Percentiles rank a stretch among this genome's conserved stretches.
Conservation (phyloP, 108 stramenopile species). For the Bacterosira constricta region DNA sequence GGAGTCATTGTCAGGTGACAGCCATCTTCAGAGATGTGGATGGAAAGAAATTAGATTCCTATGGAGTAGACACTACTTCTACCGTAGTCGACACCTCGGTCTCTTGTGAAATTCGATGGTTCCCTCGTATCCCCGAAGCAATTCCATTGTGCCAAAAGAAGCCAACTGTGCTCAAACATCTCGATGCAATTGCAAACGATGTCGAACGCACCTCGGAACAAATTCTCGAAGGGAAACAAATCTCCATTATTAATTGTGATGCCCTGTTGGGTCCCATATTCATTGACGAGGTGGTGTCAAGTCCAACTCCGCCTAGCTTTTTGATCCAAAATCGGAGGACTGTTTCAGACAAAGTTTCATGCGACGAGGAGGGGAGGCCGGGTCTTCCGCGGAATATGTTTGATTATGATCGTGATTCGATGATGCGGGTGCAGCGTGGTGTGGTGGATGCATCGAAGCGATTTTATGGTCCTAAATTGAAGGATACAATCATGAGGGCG, state of each 20-base stretch:
- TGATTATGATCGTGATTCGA: neutral
- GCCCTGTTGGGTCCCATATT: constrained; percentile 18
- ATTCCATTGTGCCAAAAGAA: neutral
- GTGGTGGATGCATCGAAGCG: constrained; percentile 12
- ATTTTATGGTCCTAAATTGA: neutral
- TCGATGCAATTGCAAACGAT: neutral
- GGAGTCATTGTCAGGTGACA: constrained; percentile 4
- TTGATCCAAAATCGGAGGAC: constrained; percentile 14
- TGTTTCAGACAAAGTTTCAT: neutral
- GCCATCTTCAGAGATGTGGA: neutral
- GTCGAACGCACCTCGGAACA: neutral
- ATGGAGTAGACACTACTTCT: neutral
- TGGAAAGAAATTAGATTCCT: neutral
- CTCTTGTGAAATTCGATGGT: constrained; percentile 1
- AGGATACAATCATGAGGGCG: neutral
- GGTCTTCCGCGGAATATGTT: neutral
- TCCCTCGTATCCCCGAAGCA: constrained; percentile 16
- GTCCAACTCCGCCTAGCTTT: neutral
- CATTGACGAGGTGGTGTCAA: neutral
- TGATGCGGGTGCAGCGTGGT: constrained; percentile 4
- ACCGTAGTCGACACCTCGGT: neutral
- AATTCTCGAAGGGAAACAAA: constrained; percentile 13
- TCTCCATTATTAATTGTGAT: neutral
- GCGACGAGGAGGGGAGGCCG: neutral
- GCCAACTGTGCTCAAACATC: neutral